These are phyloP conservation scores for Suillus spraguei DNA, from an alignment of 768 basidiomycete genomes.

Conservation along the genomic window DNA sequence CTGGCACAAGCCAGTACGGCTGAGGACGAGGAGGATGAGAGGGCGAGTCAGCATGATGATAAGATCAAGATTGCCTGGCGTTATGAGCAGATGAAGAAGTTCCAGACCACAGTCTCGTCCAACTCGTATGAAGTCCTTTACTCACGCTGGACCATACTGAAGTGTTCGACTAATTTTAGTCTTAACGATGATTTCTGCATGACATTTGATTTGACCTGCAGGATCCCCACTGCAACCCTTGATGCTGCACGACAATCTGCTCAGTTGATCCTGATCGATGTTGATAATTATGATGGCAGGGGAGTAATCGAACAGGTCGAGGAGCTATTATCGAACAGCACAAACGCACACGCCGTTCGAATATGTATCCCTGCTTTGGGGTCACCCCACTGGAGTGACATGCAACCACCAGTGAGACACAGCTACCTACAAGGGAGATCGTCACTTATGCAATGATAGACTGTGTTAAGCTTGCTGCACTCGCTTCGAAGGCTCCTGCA, in stretches of 20 bases:
- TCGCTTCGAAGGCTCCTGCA: constrained; percentile 63
- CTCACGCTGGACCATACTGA: constrained; percentile 9
- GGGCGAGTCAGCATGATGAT: constrained; percentile 42
- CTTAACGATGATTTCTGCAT: constrained; percentile 64
- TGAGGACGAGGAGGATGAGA: constrained; percentile 40
- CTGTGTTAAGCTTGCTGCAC: constrained; percentile 73
- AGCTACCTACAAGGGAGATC: neutral
- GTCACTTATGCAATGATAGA: constrained; percentile 31
- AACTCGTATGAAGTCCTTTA: constrained; percentile 44
- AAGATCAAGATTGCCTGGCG: constrained; percentile 97
- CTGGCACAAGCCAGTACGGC: constrained; percentile 19
- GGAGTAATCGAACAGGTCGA: constrained; percentile 35
- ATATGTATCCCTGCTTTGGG: constrained; percentile 67
- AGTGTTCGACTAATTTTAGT: constrained; percentile 35
- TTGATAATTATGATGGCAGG: constrained; percentile 17
- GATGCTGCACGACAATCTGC: constrained; percentile 43
- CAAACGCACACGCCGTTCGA: constrained; percentile 43
- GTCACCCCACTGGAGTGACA: constrained; percentile 71
- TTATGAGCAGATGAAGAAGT: constrained; percentile 91
- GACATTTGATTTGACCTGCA: constrained; percentile 71
- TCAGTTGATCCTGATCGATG: constrained; percentile 38
- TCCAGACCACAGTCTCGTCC: constrained; percentile 77
- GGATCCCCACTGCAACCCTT: constrained; percentile 54
- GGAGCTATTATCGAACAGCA: constrained; percentile 20
- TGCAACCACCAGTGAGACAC: constrained; percentile 50